Percentiles rank a stretch among this genome's conserved stretches.
Conservation (phyloP, 2,329 filamentous ascomycete species). For the Dothistroma septosporum region DNA sequence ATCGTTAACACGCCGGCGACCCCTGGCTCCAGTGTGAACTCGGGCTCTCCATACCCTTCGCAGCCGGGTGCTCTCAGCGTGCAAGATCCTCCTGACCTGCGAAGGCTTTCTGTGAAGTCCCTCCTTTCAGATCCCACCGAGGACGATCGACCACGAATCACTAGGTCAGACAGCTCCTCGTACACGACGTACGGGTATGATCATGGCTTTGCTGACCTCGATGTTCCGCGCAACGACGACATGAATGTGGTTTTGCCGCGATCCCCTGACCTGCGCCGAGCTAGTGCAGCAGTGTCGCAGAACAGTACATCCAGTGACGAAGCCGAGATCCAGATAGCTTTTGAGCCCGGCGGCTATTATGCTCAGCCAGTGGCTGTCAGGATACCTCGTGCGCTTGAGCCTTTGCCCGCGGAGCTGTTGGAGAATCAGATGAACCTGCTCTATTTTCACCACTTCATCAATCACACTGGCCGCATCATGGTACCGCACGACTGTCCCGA, state of each 20-base stretch:
- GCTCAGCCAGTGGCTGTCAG: slow-evolving; percentile 62
- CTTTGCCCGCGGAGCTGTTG: slow-evolving; percentile 54
- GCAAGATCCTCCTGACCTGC: slow-evolving; percentile 43
- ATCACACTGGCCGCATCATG: slow-evolving; percentile 69
- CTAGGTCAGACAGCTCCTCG: slow-evolving; percentile 18
- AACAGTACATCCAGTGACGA: slow-evolving; percentile 27
- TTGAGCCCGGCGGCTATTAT: slow-evolving; percentile 65
- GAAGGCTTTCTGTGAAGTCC: slow-evolving; percentile 62
- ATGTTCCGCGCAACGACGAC: slow-evolving; percentile 69
- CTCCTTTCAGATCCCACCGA: slow-evolving; percentile 54
- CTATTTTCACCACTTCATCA: slow-evolving; percentile 70
- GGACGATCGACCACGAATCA: slow-evolving; percentile 11
- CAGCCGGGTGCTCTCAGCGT: slow-evolving; percentile 16
- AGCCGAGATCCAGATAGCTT: slow-evolving; percentile 43
- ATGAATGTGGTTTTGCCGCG: slow-evolving; percentile 53
- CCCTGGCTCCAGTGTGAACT: slow-evolving; percentile 36
- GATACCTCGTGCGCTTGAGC: slow-evolving; percentile 55
- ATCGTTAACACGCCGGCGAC: slow-evolving; percentile 43
- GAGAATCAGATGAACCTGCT: slow-evolving; percentile 78
- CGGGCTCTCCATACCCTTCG: slow-evolving; percentile 27
- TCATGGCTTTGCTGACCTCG: slow-evolving; percentile 63
- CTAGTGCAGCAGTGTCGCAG: slow-evolving; percentile 31
- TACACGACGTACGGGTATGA: slow-evolving; percentile 63
- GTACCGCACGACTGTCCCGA: slow-evolving; percentile 59
- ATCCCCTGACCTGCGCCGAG: slow-evolving; percentile 32